phyloP scores from a whole-genome alignment of 306 rosid species.

The Prunus padus region DNA sequence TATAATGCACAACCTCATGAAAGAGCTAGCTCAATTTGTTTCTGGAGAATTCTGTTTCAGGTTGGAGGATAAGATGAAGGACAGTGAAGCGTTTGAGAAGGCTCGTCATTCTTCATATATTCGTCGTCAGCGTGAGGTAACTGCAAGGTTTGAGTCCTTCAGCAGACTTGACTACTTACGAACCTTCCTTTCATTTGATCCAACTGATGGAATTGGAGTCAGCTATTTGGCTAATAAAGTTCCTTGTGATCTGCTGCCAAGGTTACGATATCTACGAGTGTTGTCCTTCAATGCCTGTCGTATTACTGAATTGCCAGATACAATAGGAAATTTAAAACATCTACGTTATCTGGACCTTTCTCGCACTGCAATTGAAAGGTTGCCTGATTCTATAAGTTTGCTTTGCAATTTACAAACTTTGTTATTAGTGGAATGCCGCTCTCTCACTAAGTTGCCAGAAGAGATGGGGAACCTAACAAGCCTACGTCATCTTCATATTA shows the following conservation, averaged over 20 bases:
- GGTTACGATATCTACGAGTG: conserved; percentile 25
- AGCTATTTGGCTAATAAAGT: conserved; percentile 34
- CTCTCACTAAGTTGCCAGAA: conserved; percentile 28
- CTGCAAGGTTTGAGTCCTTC: conserved; percentile 29
- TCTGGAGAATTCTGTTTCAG: conserved; percentile 35
- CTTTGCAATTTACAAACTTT: conserved; percentile 38
- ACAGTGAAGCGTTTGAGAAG: conserved; percentile 19
- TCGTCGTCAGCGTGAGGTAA: conserved; percentile 26
- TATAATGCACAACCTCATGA: conserved; percentile 27
- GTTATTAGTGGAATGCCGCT: conserved; percentile 22
- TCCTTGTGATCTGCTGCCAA: conserved; percentile 26
- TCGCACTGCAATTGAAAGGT: conserved; percentile 25
- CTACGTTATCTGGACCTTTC: conserved; percentile 34
- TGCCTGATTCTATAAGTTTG: conserved; percentile 26
- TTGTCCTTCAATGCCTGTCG: conserved; percentile 34
- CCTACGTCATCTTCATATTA: conserved; percentile 21
- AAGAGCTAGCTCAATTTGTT: conserved; percentile 33
- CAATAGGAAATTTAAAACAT: conserved; percentile 29
- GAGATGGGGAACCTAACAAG: conserved; percentile 26
- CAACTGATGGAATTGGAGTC: conserved; percentile 26
- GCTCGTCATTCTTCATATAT: conserved; percentile 36
- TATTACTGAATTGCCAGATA: conserved; percentile 27
- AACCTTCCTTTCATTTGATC: conserved; percentile 37
- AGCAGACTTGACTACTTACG: conserved; percentile 22
- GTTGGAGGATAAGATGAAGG: conserved; percentile 14